phyloP scores from a whole-genome alignment of 2,329 filamentous ascomycete species.

The Anisogramma anomala region DNA sequence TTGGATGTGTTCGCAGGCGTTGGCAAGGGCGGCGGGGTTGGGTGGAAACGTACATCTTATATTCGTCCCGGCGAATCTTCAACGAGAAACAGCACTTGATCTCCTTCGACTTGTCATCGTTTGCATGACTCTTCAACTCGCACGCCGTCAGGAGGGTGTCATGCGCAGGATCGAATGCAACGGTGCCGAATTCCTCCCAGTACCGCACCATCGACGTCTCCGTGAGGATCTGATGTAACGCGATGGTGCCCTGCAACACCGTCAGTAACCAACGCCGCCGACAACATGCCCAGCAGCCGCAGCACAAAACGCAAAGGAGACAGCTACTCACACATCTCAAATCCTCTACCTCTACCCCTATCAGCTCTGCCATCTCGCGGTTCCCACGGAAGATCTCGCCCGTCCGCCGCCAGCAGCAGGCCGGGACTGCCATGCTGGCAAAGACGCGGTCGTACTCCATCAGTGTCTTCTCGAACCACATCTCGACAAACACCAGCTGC shows the following conservation, averaged over 20 bases:
- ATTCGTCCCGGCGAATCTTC: conserved; percentile 84
- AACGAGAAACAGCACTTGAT: conserved; percentile 97
- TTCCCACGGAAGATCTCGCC: conserved; percentile 97
- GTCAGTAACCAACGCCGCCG: conserved; percentile 5
- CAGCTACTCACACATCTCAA: conserved; percentile 66
- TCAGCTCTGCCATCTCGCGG: conserved; percentile 96
- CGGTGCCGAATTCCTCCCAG: conserved; percentile 98
- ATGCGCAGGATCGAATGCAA: conserved; percentile 87
- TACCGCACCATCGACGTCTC: conserved; percentile 93
- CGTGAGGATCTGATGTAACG: conserved; percentile 88
- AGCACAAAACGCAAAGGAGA: conserved; percentile 3
- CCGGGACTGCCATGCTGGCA: conserved; percentile 96
- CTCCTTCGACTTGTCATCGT: conserved; percentile 51
- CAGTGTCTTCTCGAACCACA: conserved; percentile 95
- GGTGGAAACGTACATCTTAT: conserved; percentile 69
- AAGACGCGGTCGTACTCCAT: conserved; percentile 99
- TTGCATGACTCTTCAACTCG: conserved; percentile 66
- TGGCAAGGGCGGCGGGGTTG: too few species aligned
- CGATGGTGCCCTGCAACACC: conserved; percentile 68
- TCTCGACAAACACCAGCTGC: conserved; percentile 88
- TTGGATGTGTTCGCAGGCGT: neutral
- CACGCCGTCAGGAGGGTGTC: conserved; percentile 94
- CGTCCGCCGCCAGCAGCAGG: conserved; percentile 92
- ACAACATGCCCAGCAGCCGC: neutral
- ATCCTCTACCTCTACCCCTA: conserved; percentile 82